Conservation (phyloP, 257 asterid genomes). For the Solanum medicagineum region DNA sequence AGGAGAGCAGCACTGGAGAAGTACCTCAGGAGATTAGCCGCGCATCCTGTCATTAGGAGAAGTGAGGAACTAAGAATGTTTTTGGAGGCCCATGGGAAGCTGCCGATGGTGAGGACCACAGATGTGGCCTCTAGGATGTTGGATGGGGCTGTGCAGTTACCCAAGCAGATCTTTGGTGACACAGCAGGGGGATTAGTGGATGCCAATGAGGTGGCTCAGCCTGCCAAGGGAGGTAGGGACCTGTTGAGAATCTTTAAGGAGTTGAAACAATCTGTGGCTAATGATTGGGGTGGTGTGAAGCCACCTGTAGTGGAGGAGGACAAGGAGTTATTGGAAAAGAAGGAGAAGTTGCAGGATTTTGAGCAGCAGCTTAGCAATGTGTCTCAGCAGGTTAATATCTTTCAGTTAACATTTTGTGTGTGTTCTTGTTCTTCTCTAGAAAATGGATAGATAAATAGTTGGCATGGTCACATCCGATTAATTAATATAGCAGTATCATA, state of each 20-base stretch:
- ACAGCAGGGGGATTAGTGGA: slow-evolving; percentile 21
- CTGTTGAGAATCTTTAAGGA: slow-evolving; percentile 70
- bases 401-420: neutral
- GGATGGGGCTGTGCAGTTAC: slow-evolving; percentile 56
- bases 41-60: slow-evolving; percentile 51
- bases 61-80: slow-evolving; percentile 75
- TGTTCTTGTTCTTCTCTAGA: neutral
- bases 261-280: slow-evolving; percentile 74
- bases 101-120: slow-evolving; percentile 36
- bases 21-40: slow-evolving; percentile 59
- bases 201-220: slow-evolving; percentile 41
- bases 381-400: slow-evolving; percentile 70
- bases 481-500: neutral
- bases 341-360: slow-evolving; percentile 55
- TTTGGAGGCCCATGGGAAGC: slow-evolving; percentile 35
- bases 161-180: slow-evolving; percentile 45
- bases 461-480: neutral
- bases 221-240: slow-evolving; percentile 76
- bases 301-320: slow-evolving; percentile 74
- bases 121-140: slow-evolving; percentile 61
- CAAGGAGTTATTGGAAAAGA: slow-evolving; percentile 67
- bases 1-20: slow-evolving; percentile 80
- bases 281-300: slow-evolving; percentile 86
- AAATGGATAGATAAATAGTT: neutral
- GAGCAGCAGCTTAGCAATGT: slow-evolving; percentile 84